phyloP scores from a whole-genome alignment of 2,329 filamentous ascomycete genomes.

The Fusarium caatingaense region DNA sequence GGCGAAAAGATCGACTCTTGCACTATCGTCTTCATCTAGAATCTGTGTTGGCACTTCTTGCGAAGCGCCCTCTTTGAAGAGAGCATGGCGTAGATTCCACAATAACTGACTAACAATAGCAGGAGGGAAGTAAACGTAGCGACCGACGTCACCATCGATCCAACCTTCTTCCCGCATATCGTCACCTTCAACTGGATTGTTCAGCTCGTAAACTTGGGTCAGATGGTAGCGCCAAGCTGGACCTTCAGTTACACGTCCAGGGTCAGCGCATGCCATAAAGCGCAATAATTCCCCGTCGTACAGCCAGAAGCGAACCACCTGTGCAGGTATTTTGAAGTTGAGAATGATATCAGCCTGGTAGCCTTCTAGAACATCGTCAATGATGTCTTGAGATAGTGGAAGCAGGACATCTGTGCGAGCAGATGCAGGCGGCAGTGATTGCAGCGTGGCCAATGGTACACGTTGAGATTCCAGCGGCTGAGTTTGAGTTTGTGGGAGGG shows the following conservation, averaged over 20 bases:
- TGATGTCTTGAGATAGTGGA: conserved; percentile 59
- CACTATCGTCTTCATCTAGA: conserved; percentile 27
- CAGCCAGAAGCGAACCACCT: conserved; percentile 72
- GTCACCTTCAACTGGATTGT: conserved; percentile 65
- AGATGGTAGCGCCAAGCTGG: conserved; percentile 47
- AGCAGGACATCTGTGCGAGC: conserved; percentile 66
- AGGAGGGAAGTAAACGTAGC: conserved; percentile 66
- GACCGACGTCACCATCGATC: conserved; percentile 61
- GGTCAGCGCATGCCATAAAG: conserved; percentile 69
- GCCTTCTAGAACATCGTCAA: conserved; percentile 62
- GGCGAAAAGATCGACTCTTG: conserved; percentile 36
- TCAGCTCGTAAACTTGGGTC: conserved; percentile 69
- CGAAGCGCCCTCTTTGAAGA: conserved; percentile 50
- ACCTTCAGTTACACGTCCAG: conserved; percentile 49
- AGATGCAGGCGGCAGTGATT: conserved; percentile 60
- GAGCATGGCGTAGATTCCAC: conserved; percentile 66
- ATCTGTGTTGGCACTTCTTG: conserved; percentile 38
- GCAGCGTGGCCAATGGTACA: conserved; percentile 62
- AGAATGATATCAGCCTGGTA: conserved; percentile 67
- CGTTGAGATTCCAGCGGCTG: conserved; percentile 59
- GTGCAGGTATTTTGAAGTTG: conserved; percentile 64
- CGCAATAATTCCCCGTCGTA: conserved; percentile 65
- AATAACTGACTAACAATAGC: conserved; percentile 68
- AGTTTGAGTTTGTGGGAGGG: conserved; percentile 44
- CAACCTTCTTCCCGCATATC: conserved; percentile 67